These are phyloP conservation scores for Didymella glomerata DNA, from an alignment of 2,329 filamentous ascomycete species.

Conservation along the genomic window DNA sequence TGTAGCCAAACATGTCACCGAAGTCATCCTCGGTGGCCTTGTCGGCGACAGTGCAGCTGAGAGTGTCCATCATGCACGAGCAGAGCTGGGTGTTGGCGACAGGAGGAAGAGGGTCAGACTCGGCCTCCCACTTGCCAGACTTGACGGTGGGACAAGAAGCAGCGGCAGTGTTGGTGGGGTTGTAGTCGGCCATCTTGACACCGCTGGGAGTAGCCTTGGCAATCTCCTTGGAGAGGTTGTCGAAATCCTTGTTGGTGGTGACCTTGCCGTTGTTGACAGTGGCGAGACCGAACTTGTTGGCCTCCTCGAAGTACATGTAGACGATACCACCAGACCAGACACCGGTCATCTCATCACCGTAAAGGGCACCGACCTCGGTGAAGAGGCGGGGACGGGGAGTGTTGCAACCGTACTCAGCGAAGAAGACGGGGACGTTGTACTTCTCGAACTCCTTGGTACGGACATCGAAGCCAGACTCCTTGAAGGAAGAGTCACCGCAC, in stretches of 20 bases:
- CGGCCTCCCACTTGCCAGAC: slow-evolving; percentile 71
- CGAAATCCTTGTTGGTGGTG: slow-evolving; percentile 65
- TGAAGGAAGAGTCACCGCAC: slow-evolving; percentile 86
- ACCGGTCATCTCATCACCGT: slow-evolving; percentile 77
- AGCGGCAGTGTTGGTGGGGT: slow-evolving; percentile 73
- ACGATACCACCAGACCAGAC: slow-evolving; percentile 97
- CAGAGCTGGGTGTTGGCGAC: slow-evolving; percentile 81
- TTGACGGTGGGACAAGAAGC: slow-evolving; percentile 74
- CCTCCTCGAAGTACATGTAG: slow-evolving; percentile 97
- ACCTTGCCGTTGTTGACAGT: slow-evolving; percentile 65
- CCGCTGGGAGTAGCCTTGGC: slow-evolving; percentile 71
- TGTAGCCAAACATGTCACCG: slow-evolving; percentile 74
- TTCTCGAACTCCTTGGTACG: slow-evolving; percentile 86
- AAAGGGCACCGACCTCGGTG: slow-evolving; percentile 84
- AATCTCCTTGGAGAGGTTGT: slow-evolving; percentile 73
- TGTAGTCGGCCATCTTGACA: slow-evolving; percentile 74
- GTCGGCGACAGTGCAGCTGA: slow-evolving; percentile 72
- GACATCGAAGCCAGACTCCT: slow-evolving; percentile 78
- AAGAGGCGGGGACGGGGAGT: slow-evolving; percentile 75
- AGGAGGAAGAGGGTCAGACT: slow-evolving; percentile 75
- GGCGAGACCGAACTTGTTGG: slow-evolving; percentile 87
- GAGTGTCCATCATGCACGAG: slow-evolving; percentile 80
- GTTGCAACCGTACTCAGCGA: slow-evolving; percentile 99
- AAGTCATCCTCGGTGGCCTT: slow-evolving; percentile 67
- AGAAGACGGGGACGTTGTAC: slow-evolving; percentile 96